Conservation (phyloP, 345 rosid genomes). For the Litchi chinensis region DNA sequence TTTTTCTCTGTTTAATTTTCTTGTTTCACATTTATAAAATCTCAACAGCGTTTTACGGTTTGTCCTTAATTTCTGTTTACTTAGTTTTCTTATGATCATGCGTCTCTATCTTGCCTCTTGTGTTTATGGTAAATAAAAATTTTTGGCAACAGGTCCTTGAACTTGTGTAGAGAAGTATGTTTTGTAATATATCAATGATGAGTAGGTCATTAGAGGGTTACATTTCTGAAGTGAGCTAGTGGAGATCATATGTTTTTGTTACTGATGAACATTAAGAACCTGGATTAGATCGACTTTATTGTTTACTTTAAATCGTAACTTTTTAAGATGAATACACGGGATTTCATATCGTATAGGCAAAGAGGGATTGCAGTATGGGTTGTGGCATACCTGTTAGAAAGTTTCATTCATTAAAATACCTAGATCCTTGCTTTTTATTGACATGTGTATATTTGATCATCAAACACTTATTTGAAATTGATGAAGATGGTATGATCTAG, state of each 20-base stretch:
- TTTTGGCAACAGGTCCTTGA: not conserved
- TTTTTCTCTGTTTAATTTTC: constrained; percentile 5
- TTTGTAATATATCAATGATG: not conserved
- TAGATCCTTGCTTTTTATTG: not conserved
- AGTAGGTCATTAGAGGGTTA: not conserved
- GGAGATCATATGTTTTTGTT: not conserved
- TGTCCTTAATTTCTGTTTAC: not conserved
- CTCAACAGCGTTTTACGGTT: not conserved
- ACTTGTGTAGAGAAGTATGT: not conserved
- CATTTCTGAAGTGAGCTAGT: not conserved
- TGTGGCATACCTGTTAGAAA: no score
- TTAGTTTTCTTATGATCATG: not conserved
- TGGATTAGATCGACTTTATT: not conserved
- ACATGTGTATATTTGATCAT: not conserved
- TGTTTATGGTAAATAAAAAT: not conserved
- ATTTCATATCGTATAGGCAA: not conserved
- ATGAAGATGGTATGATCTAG: not conserved
- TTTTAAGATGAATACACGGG: not conserved
- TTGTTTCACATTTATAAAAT: constrained; percentile 1
- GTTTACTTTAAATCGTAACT: not conserved
- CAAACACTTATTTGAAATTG: not conserved
- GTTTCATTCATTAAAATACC: not conserved
- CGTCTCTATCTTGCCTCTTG: not conserved
- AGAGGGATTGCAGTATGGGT: not conserved
- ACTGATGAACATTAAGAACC: not conserved